These are phyloP conservation scores for Phytopythium chamaehyphon DNA, from an alignment of 352 stramenopile genomes.

Conservation along the genomic window DNA sequence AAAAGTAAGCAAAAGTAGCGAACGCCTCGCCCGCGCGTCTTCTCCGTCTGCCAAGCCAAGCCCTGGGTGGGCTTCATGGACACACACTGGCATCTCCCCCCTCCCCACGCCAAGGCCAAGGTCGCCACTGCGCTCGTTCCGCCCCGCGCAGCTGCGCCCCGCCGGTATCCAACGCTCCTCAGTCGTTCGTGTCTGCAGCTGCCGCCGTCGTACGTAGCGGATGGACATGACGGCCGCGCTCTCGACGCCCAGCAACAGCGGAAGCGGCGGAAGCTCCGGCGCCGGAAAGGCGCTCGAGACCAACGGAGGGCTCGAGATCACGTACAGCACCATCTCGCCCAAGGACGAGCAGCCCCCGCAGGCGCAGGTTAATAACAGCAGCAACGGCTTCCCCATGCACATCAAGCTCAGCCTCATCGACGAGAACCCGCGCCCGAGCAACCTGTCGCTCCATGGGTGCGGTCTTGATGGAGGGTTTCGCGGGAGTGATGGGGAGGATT, in stretches of 20 bases:
- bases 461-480: background rate
- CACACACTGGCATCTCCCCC: no score
- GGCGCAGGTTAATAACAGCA: conserved; percentile 30
- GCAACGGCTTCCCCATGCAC: conserved; percentile 52
- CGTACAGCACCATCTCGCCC: conserved; percentile 77
- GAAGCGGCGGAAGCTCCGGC: background rate
- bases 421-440: conserved; percentile 48
- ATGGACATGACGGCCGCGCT: conserved; percentile 8
- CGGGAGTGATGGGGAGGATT: background rate
- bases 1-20: no score
- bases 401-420: conserved; percentile 85
- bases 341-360: conserved; percentile 57
- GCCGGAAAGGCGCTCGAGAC: background rate
- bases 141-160: no score
- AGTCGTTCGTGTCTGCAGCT: no score
- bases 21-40: no score
- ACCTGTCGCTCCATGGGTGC: conserved; percentile 32
- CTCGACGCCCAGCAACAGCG: conserved; percentile 6
- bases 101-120: no score
- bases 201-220: no score
- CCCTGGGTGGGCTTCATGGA: no score
- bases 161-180: no score
- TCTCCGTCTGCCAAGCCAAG: no score
- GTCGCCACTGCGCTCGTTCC: no score
- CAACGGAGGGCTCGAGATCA: conserved; percentile 47